Conservation (phyloP, 495 filamentous ascomycete species). For the Xylona heveae region DNA sequence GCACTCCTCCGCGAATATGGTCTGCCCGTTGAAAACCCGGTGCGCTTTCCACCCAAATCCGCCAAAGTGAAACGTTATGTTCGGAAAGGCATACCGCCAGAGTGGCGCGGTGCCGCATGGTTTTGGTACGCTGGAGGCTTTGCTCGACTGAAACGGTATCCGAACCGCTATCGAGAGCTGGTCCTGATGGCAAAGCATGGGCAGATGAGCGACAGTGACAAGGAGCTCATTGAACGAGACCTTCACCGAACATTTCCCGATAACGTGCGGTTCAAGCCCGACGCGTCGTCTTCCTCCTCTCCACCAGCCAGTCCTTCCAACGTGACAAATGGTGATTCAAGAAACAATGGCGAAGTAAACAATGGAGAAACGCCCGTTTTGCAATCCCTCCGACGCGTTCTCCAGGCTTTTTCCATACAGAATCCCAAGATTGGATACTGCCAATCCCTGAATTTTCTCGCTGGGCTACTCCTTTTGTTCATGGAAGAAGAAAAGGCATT, state of each 20-base stretch:
- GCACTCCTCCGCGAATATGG: constrained; percentile 54
- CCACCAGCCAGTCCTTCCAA: constrained; percentile 7
- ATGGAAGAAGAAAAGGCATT: constrained; percentile 82
- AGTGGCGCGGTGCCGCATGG: constrained; percentile 86
- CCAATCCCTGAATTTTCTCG: constrained; percentile 90
- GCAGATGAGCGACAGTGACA: constrained; percentile 42
- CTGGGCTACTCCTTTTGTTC: constrained; percentile 87
- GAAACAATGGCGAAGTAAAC: constrained; percentile 14
- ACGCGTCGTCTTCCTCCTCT: constrained; percentile 15
- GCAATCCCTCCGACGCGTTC: constrained; percentile 56
- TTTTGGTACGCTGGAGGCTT: constrained; percentile 94
- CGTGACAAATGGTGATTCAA: constrained; percentile 8
- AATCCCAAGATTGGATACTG: constrained; percentile 87
- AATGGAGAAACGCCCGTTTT: constrained; percentile 56
- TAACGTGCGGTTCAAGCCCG: constrained; percentile 77
- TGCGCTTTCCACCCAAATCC: constrained; percentile 57
- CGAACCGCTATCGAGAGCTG: constrained; percentile 51
- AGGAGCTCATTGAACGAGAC: constrained; percentile 87
- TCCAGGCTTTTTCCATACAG: constrained; percentile 76
- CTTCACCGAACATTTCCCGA: constrained; percentile 91
- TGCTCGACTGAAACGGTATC: constrained; percentile 46
- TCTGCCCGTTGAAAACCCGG: constrained; percentile 46
- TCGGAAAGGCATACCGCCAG: constrained; percentile 86
- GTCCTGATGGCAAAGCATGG: constrained; percentile 39
- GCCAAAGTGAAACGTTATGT: constrained; percentile 72